phyloP scores from a whole-genome alignment of 805 yeast genomes.

The Barnettozyma pratensis region DNA sequence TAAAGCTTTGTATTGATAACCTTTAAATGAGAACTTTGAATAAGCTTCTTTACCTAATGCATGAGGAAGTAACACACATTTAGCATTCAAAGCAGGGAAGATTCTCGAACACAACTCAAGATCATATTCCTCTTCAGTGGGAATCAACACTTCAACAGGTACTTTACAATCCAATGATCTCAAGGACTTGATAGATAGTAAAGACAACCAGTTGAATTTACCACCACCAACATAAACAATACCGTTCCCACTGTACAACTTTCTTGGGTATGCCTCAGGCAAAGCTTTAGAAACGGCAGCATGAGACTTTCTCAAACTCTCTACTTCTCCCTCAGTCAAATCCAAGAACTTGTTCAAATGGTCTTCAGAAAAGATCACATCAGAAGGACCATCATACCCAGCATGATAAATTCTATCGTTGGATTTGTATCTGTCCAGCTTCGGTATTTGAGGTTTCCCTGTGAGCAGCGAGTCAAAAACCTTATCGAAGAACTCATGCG shows the following conservation, averaged over 20 bases:
- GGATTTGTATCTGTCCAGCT: constrained; percentile 39
- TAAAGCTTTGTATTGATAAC: constrained; percentile 63
- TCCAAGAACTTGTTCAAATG: constrained; percentile 47
- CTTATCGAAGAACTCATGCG: constrained; percentile 37
- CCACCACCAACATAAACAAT: constrained; percentile 65
- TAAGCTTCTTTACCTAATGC: constrained; percentile 54
- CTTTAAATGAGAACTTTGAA: constrained; percentile 45
- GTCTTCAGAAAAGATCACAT: constrained; percentile 45
- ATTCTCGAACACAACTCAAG: constrained; percentile 56
- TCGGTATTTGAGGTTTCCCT: constrained; percentile 40
- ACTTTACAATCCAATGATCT: constrained; percentile 43
- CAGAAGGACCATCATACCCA: constrained; percentile 38
- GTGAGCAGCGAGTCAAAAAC: constrained; percentile 38
- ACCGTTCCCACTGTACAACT: constrained; percentile 48
- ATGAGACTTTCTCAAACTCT: constrained; percentile 44
- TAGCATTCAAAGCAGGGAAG: constrained; percentile 57
- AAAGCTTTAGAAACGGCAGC: constrained; percentile 36
- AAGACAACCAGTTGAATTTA: constrained; percentile 48
- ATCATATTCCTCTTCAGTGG: constrained; percentile 63
- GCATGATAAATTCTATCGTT: constrained; percentile 50
- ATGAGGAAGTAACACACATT: constrained; percentile 58
- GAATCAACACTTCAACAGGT: constrained; percentile 73
- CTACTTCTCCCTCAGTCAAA: constrained; percentile 37
- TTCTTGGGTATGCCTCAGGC: constrained; percentile 43
- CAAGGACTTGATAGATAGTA: constrained; percentile 43